A percentile compares a stretch with the other conserved stretches of the same genome.
phyloP scores from a whole-genome alignment of 176 grass and related monocot genomes.

The Cenchrus americanus region DNA sequence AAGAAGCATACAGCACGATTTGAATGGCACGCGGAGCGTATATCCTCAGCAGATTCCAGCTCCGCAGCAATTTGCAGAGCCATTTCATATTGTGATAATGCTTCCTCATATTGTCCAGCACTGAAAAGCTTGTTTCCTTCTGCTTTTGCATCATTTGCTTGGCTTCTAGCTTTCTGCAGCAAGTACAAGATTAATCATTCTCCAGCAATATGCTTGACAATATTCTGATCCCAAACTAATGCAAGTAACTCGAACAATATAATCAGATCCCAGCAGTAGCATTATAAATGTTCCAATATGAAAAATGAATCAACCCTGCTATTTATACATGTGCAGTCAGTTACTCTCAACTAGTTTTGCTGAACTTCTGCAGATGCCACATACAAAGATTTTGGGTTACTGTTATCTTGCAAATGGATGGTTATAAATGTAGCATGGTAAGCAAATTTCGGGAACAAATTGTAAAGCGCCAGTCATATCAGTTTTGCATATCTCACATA shows the following conservation, averaged over 20 bases:
- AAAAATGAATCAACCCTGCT: not conserved
- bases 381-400: not conserved
- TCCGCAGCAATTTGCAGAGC: conserved; percentile 83
- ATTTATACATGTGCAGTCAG: not conserved
- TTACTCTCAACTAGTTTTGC: not conserved
- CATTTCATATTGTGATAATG: conserved; percentile 68
- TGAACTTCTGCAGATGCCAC: not conserved
- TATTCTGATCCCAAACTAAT: not conserved
- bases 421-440: not conserved
- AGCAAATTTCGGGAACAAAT: not conserved
- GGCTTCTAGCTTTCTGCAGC: conserved; percentile 64
- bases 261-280: conserved; percentile 2
- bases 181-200: conserved; percentile 24
- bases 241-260: not conserved
- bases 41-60: conserved; percentile 68
- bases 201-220: not conserved
- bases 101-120: conserved; percentile 69
- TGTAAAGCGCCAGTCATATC: not conserved
- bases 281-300: not conserved
- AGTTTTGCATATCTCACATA: not conserved
- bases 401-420: not conserved
- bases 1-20: conserved; percentile 89
- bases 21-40: conserved; percentile 76
- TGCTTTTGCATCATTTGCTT: conserved; percentile 90
- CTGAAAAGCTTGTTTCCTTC: conserved; percentile 83